Evolutionary conservation across 768 basidiomycete genomes (phyloP).

Genomic region (Mycena vitilis): DNA sequence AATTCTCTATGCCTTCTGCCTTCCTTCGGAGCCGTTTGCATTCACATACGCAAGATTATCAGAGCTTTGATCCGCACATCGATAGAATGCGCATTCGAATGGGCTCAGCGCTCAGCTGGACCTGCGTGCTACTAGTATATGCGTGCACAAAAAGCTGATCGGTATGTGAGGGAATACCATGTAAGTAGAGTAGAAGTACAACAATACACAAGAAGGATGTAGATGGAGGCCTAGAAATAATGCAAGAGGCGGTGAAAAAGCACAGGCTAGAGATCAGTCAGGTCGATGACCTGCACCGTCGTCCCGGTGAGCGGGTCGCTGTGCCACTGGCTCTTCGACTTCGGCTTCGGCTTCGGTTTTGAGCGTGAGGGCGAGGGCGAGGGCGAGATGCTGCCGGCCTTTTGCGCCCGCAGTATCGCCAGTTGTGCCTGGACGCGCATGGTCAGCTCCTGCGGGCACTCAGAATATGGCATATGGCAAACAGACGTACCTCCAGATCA

Average conservation of each 20-base stretch:
- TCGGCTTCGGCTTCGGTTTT: background rate
- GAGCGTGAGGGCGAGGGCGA: background rate
- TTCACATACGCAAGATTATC: no score
- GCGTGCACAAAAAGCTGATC: background rate
- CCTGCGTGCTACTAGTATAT: no score
- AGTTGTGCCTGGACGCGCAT: constrained; percentile 19
- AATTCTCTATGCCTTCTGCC: no score
- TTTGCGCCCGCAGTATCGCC: constrained; percentile 10
- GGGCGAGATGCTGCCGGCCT: background rate
- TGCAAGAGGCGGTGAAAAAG: background rate
- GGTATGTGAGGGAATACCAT: background rate
- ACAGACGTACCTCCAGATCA: constrained; percentile 25
- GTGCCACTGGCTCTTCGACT: constrained; percentile 19
- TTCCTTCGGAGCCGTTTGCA: no score
- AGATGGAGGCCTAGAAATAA: background rate
- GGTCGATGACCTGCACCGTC: constrained; percentile 29
- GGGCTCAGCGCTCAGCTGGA: no score
- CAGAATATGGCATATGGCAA: no score
- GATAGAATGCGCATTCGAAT: no score
- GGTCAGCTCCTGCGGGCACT: background rate
- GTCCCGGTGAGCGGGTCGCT: constrained; percentile 26
- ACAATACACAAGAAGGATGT: background rate
- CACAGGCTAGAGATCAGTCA: constrained; percentile 24
- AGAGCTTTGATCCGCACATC: no score
- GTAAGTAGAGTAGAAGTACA: background rate